Base-by-base conservation (phyloP, 2,329 filamentous ascomycete genomes). In the Aureobasidium sp. region DNA sequence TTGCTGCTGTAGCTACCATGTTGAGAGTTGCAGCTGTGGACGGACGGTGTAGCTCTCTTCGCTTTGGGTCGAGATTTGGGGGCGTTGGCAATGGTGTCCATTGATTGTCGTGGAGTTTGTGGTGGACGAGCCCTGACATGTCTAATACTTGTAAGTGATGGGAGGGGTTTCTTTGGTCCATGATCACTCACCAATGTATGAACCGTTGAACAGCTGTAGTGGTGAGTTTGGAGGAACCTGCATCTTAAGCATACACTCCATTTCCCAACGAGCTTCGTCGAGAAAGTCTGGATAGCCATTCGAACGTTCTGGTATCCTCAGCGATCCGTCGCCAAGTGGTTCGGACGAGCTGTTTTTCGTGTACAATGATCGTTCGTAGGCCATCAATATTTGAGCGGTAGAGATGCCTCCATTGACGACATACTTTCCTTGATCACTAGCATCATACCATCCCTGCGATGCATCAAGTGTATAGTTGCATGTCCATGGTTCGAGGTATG, bases 91-190 rank as follows among this genome's bases (percentile, higher is more conserved):
- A 44, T 17, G 33, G 49, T 22, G 62, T 64, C 62, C 62, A 64
- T 29, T 64, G 62, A 24, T 64, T 64, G 19, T 64, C 62, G 24
- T 64, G 62, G 39, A 64, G 52, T 27, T 64, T 64, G 35, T 64
- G 62, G 11, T 64, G 62, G 11, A 59, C 62, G 31, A 63, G 45
- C 9, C 62, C 62, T 5, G 58, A 62, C 33, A 62, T 39, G 22
- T 63, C 62, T 61, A n/a, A 24, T 17, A 19, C 53, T 29, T 15
- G 24, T 52, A 3, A 49, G 14, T 14, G 15, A n/a, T 14, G n/a
- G 22, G 14, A 14, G 2, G 4, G 3, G 8, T 33, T 27, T 19
- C n/a, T 40, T 5, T 5, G 29, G 7, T 49, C 2, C 11, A 11
- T 35, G 27, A 5, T 17, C 14, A 44, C 58, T 53, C n/a, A 53